Conservation (phyloP, 2,329 filamentous ascomycete species). For the Microcera coccophila region DNA sequence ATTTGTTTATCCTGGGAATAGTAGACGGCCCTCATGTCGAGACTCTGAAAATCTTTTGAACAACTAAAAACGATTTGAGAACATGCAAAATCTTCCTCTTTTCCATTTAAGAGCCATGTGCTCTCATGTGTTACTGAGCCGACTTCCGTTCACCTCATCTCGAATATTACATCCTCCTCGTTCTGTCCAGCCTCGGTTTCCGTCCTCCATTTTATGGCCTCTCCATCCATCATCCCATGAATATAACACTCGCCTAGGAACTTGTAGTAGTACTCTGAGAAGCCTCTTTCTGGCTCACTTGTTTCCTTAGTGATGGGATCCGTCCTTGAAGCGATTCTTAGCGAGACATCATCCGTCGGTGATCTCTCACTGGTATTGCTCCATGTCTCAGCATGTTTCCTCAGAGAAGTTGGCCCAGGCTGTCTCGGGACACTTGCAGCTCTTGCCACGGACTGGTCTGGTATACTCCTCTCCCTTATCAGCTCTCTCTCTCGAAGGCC, state of each 20-base stretch:
- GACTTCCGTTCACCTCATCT: background rate
- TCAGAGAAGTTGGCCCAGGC: no score
- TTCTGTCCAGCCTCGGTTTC: background rate
- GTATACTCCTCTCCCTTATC: background rate
- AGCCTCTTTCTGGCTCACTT: background rate
- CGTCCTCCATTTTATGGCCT: background rate
- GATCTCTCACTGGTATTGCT: background rate
- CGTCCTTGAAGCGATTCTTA: background rate
- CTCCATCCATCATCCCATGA: constrained; percentile 1
- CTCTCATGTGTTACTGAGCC: no score
- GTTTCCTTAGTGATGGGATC: background rate
- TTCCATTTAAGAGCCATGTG: no score
- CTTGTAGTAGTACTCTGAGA: background rate
- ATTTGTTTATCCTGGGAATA: no score
- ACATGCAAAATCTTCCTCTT: no score
- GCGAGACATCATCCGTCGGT: background rate
- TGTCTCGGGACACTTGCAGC: background rate
- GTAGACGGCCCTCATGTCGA: no score
- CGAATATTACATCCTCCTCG: background rate
- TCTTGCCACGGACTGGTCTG: background rate
- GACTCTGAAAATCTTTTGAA: no score
- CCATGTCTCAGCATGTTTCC: no score
- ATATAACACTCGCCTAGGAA: constrained; percentile 1
- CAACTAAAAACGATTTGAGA: no score
- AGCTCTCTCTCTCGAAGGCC: background rate